Conservation (phyloP, 2,329 filamentous ascomycete species). For the Fusarium denticulatum region DNA sequence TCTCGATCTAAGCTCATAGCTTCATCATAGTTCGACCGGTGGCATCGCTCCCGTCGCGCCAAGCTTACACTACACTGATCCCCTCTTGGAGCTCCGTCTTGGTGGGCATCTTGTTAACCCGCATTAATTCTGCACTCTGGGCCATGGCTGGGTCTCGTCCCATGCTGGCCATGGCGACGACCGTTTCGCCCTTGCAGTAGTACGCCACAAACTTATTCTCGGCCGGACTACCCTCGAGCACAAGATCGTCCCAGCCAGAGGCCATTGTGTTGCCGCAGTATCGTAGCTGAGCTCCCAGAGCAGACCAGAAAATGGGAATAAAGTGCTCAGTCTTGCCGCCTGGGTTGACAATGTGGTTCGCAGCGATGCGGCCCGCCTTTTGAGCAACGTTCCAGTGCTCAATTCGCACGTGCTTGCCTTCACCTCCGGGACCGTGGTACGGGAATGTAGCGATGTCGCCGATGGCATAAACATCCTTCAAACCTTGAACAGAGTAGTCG, state of each 20-base stretch:
- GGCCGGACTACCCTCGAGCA: slow-evolving; percentile 79
- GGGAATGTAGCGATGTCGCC: slow-evolving; percentile 96
- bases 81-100: slow-evolving; percentile 81
- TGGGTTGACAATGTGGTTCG: slow-evolving; percentile 77
- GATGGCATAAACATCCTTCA: slow-evolving; percentile 88
- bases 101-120: slow-evolving; percentile 79
- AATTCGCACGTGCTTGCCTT: slow-evolving; percentile 79
- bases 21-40: slow-evolving; percentile 7
- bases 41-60: slow-evolving; percentile 41
- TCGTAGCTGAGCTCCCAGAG: slow-evolving; percentile 85
- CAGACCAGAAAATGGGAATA: slow-evolving; percentile 97
- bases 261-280: slow-evolving; percentile 86
- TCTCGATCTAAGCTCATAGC: slow-evolving; percentile 22
- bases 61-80: slow-evolving; percentile 57
- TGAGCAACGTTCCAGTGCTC: slow-evolving; percentile 99
- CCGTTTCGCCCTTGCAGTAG: slow-evolving; percentile 85
- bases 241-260: slow-evolving; percentile 85
- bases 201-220: slow-evolving; percentile 88
- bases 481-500: slow-evolving; percentile 77
- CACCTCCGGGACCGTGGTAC: slow-evolving; percentile 87
- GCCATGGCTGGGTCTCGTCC: slow-evolving; percentile 86
- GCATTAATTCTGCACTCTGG: slow-evolving; percentile 87
- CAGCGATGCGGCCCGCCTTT: slow-evolving; percentile 85
- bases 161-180: slow-evolving; percentile 93
- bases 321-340: slow-evolving; percentile 73